Conservation (phyloP, 495 filamentous ascomycete species). For the Neurospora discreta region DNA sequence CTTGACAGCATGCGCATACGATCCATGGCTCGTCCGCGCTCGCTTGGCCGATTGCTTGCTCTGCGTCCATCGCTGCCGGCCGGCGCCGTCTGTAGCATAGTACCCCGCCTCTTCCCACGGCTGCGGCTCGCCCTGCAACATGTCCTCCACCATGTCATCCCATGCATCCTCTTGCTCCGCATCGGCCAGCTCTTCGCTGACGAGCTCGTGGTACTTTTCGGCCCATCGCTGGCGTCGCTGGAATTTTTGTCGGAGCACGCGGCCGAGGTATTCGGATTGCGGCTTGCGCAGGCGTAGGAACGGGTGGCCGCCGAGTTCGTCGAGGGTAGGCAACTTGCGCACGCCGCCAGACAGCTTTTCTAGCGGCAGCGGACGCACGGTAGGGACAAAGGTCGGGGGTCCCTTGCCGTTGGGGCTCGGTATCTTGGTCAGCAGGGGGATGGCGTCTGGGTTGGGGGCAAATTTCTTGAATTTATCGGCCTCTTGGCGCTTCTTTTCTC, state of each 20-base stretch:
- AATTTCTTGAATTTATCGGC: background rate
- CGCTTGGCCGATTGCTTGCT: constrained; percentile 11
- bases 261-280: constrained; percentile 46
- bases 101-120: background rate
- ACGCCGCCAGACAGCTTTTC: constrained; percentile 35
- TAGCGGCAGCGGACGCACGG: constrained; percentile 33
- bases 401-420: constrained; percentile 17
- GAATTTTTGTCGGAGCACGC: constrained; percentile 44
- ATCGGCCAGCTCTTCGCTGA: constrained; percentile 1
- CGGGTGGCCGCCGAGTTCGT: constrained; percentile 46
- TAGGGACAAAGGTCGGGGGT: constrained; percentile 29
- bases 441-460: constrained; percentile 9
- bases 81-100: background rate
- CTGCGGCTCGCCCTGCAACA: constrained; percentile 17
- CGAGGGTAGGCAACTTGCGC: constrained; percentile 49
- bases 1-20: background rate
- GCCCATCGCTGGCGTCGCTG: constrained; percentile 27
- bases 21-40: constrained; percentile 1
- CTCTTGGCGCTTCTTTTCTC: constrained; percentile 3
- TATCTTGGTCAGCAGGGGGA: constrained; percentile 23
- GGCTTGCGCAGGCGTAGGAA: constrained; percentile 63
- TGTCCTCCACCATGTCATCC: constrained; percentile 13
- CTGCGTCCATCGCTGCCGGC: background rate
- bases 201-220: constrained; percentile 16
- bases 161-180: constrained; percentile 2